A percentile compares a stretch with the other conserved stretches of the same genome.
Conservation (phyloP, 2,329 filamentous ascomycete species). For the Lachnum nothofagi region DNA sequence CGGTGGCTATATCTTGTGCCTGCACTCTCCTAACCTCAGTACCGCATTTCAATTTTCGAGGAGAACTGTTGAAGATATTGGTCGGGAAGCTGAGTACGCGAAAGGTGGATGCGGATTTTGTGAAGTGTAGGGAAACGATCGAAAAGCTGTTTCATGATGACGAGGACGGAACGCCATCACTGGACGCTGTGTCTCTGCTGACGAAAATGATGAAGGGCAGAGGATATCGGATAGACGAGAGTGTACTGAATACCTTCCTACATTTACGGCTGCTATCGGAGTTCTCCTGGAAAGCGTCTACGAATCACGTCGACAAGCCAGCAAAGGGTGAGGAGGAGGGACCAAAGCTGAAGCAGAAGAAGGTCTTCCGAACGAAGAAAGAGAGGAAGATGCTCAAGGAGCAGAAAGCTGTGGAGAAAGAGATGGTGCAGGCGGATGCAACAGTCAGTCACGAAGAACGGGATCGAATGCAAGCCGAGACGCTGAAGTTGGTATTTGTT, state of each 20-base stretch:
- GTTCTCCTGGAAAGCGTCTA: conserved; percentile 78
- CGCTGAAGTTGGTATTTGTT: conserved; percentile 89
- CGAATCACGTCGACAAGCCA: conserved; percentile 62
- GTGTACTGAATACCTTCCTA: conserved; percentile 83
- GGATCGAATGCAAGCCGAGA: conserved; percentile 91
- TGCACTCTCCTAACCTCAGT: conserved; percentile 76
- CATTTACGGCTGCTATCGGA: conserved; percentile 83
- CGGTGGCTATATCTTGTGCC: conserved; percentile 77
- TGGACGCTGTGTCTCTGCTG: conserved; percentile 79
- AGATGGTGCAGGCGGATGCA: conserved; percentile 89
- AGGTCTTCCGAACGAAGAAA: conserved; percentile 83
- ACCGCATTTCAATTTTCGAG: conserved; percentile 95
- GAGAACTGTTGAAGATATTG: conserved; percentile 80
- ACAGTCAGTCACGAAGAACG: conserved; percentile 86
- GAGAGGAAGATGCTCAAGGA: conserved; percentile 79
- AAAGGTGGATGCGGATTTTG: conserved; percentile 67
- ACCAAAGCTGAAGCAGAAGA: conserved; percentile 67
- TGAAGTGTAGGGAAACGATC: conserved; percentile 71
- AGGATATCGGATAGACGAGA: conserved; percentile 78
- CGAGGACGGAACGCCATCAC: conserved; percentile 80
- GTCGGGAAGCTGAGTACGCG: conserved; percentile 75
- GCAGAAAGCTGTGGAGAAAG: conserved; percentile 81
- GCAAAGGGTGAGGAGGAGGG: conserved; percentile 41
- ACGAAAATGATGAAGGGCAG: conserved; percentile 93
- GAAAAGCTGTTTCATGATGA: conserved; percentile 80